Evolutionary conservation across 331 rosid genomes (phyloP).

Genomic region (Arachis monticola): DNA sequence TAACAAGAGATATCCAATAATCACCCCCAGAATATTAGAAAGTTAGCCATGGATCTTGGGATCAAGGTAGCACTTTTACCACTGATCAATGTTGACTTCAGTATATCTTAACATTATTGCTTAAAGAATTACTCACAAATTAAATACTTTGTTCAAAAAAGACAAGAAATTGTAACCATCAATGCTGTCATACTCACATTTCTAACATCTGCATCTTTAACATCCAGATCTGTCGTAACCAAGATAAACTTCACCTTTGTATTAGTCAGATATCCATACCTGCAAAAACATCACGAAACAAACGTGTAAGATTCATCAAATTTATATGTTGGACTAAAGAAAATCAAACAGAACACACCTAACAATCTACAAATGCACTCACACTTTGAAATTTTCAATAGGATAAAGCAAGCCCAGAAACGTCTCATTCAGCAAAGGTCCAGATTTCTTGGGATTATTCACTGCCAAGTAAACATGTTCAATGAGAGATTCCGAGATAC

Average conservation of each 20-base stretch:
- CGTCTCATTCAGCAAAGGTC: conserved; percentile 82
- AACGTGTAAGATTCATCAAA: conserved; percentile 3
- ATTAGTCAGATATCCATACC: conserved; percentile 92
- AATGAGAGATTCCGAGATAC: conserved; percentile 28
- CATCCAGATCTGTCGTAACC: conserved; percentile 97
- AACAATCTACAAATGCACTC: conserved; percentile 45
- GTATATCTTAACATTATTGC: not conserved
- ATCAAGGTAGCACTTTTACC: not conserved
- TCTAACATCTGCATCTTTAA: conserved; percentile 90
- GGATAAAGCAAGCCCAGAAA: conserved; percentile 92
- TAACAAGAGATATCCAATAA: conserved; percentile 5
- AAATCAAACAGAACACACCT: conserved; percentile 8
- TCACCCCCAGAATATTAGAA: not conserved
- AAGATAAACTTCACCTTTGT: conserved; percentile 94
- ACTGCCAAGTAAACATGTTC: conserved; percentile 51
- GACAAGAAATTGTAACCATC: conserved; percentile 1
- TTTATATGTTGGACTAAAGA: not conserved
- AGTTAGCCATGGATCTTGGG: not conserved
- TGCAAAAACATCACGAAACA: conserved; percentile 41
- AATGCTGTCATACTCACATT: conserved; percentile 64
- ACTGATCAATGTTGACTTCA: conserved; percentile 18
- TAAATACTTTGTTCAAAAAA: conserved; percentile 15
- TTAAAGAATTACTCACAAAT: not conserved
- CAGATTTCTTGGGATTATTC: conserved; percentile 88
- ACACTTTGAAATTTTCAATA: conserved; percentile 93